Percentiles rank a stretch among this genome's conserved stretches.
These are phyloP conservation scores for Monilinia polystroma DNA, from an alignment of 2,329 filamentous ascomycete genomes.

Conservation along the genomic window DNA sequence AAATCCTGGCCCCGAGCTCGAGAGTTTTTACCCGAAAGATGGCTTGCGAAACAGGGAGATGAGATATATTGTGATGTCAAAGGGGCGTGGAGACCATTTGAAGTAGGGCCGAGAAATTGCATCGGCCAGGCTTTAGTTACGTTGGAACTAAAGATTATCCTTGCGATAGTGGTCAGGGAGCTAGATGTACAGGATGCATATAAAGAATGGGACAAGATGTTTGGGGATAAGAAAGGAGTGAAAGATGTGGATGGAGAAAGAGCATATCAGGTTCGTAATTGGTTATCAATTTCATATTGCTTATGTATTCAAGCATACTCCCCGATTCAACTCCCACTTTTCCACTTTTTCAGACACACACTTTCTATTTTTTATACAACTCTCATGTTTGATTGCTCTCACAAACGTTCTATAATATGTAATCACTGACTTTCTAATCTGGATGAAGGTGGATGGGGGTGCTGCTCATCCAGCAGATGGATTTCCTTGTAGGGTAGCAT, in stretches of 20 bases:
- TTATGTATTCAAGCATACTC: no score
- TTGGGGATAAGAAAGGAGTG: not conserved
- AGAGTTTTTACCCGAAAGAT: constrained; percentile 52
- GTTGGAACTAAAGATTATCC: constrained; percentile 48
- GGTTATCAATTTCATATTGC: no score
- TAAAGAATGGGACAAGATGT: constrained; percentile 30
- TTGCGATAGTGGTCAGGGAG: constrained; percentile 48
- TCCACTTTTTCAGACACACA: no score
- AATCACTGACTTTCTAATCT: no score
- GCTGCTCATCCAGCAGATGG: constrained; percentile 20
- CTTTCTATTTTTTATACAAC: no score
- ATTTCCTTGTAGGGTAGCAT: constrained; percentile 18
- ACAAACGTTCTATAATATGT: no score
- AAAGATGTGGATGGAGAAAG: constrained; percentile 22
- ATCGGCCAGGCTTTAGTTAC: constrained; percentile 56
- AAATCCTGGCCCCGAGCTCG: constrained; percentile 46
- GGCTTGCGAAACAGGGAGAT: constrained; percentile 42
- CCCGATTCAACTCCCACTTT: no score
- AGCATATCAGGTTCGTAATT: constrained; percentile 27
- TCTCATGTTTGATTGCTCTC: no score
- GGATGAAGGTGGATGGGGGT: constrained; percentile 22
- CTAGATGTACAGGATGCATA: constrained; percentile 49
- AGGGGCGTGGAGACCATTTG: constrained; percentile 55
- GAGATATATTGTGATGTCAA: constrained; percentile 38
- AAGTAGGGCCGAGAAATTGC: constrained; percentile 54